A percentile compares a stretch with the other conserved stretches of the same genome.
Evolutionary conservation across 2,329 filamentous ascomycete species (phyloP).

Genomic region (Xylaria polymorpha): DNA sequence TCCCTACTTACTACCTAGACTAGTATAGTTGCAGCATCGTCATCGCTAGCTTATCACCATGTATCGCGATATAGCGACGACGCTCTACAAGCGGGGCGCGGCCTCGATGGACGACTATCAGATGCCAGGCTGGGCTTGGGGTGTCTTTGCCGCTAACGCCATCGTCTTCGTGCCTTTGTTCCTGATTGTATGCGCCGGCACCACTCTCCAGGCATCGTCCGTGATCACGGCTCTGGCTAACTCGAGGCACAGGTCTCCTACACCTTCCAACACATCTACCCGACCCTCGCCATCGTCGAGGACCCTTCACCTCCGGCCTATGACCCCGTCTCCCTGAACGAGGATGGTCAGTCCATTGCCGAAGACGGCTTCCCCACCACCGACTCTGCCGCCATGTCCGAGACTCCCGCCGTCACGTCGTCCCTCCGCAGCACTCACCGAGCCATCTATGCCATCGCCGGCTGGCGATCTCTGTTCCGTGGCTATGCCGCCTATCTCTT

Average conservation of each 20-base stretch:
- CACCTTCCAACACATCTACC: conserved; percentile 62
- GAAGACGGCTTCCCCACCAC: conserved; percentile 51
- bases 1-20: too few species aligned
- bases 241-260: conserved; percentile 58
- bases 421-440: conserved; percentile 64
- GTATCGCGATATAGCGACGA: conserved; percentile 51
- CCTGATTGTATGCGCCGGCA: conserved; percentile 53
- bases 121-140: conserved; percentile 56
- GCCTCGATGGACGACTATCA: conserved; percentile 47
- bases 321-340: conserved; percentile 61
- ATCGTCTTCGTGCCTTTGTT: conserved; percentile 60
- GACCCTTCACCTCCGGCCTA: conserved; percentile 68
- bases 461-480: conserved; percentile 75
- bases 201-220: neutral
- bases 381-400: conserved; percentile 52
- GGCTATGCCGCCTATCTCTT: conserved; percentile 67
- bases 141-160: conserved; percentile 55
- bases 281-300: conserved; percentile 68
- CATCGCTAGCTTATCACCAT: conserved; percentile 40
- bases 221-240: conserved; percentile 32
- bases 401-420: conserved; percentile 59
- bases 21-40: neutral
- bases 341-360: conserved; percentile 51
- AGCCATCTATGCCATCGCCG: conserved; percentile 70
- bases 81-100: conserved; percentile 54